These are phyloP conservation scores for Massospora cicadina DNA, from an alignment of 371 early-diverging fungal genomes.

Conservation along the genomic window DNA sequence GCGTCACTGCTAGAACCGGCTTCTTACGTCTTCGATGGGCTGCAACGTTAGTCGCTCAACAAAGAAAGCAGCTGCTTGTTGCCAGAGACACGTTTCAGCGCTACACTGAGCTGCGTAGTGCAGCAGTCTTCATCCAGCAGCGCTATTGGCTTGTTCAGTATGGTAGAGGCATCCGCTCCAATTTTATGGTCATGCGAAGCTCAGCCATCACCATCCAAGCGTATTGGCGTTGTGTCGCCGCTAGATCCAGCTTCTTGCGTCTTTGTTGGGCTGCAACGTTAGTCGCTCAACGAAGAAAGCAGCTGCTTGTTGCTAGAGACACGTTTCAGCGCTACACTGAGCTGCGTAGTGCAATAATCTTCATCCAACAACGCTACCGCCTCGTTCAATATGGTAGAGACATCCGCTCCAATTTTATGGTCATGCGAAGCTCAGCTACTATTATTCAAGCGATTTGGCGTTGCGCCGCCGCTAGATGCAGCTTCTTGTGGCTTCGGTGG, in stretches of 20 bases:
- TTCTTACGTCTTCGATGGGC: not conserved
- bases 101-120: not conserved
- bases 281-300: not conserved
- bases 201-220: not conserved
- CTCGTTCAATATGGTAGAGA: not conserved
- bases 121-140: not conserved
- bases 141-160: not conserved
- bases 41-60: not conserved
- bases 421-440: not conserved
- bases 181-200: not conserved
- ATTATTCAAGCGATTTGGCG: not conserved
- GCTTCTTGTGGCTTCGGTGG: not conserved
- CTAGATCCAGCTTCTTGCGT: not conserved
- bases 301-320: not conserved
- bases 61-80: not conserved
- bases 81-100: not conserved
- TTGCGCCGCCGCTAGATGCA: not conserved
- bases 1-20: not conserved
- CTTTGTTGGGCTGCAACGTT: not conserved
- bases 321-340: not conserved
- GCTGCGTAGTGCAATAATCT: not conserved
- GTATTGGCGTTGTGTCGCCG: not conserved
- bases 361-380: not conserved
- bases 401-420: not conserved
- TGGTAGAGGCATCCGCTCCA: not conserved